Base-by-base conservation (phyloP, 768 basidiomycete species). In the Hygrocybe punicea region DNA sequence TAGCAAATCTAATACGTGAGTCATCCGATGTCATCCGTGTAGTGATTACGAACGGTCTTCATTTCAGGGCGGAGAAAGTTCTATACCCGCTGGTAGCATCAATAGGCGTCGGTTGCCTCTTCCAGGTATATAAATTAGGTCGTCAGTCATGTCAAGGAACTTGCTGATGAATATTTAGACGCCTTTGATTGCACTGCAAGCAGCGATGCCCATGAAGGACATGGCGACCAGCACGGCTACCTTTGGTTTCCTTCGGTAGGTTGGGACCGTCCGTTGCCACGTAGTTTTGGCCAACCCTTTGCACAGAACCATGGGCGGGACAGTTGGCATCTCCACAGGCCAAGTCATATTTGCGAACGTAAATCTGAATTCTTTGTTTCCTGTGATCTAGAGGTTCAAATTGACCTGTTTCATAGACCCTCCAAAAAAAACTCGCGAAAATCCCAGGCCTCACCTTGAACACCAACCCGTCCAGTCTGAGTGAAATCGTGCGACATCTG, bases 181-280 rank as follows among this genome's bases (percentile, higher is more conserved):
- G 4, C 89, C 89, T 0, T 70, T 91, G 6, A 83, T 91, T 51
- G 87, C 78, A 13, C 71, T 93, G 13, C 91, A 93, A 71, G 89
- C 90, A 1, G 86, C 91, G 1, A 94, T 94, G 91, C 92, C 92
- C 0, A 64, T 90, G 14, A 85, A 84, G 62, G 89, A 93, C 60
- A 91, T 93, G 89, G 89, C 91, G 2, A 91, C 91, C 2, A 84
- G 83, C 53, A 91, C 91, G 0, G 75, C 81, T 1, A 83, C 84
- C 0, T 87, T 86, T 64, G 81, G 81, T 19, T 86, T 93, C 65
- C 73, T 93, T 60, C 79, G 87, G 83, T 85, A 66, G 29, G 71
- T 56, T 16, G 17, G 4, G 25, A 24, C 35, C 45, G 45, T 59
- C 16, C 33, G 44, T 37, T 48, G 56, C 53, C 16, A 60, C n/a